Evolutionary conservation across 257 asterid genomes (phyloP), one percentile per base, ranked within the genome.

Genomic region (Nicotiana sylvestris): DNA sequence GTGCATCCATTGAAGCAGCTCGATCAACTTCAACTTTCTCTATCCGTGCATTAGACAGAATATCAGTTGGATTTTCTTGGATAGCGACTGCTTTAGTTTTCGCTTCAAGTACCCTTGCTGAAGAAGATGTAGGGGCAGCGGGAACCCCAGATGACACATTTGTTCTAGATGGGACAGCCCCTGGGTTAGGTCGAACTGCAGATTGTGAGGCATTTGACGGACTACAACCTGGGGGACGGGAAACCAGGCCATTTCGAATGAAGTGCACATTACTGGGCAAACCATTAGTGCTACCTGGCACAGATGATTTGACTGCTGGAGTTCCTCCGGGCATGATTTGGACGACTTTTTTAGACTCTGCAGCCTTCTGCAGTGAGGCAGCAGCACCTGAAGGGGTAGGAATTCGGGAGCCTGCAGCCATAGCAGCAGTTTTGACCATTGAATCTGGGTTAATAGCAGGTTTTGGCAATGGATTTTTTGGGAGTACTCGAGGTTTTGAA

Each of bases 191-290:
- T 37, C 43, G 76, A 61, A 61, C 74, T 29, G 72, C 61, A 79
- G 33, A 30, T 39, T 39, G 51, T n/a, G 78, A 33, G 39, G 56
- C 27, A 29, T 57, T 66, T 16, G 49, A 66, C n/a, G 51, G 66
- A 66, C 55, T 3, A 2, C 51, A 43, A 0, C 51, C 29, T 6
- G 53, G 15, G 61, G 78, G 64, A 53, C 21, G 30, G 9, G 66
- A 53, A 18, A 72, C 78, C 64, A 81, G 53, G 76, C 77, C 76
- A 64, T 53, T 66, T 37, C 65, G 91, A 70, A 93, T 91, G 84
- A 89, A 92, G 83, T 91, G 97, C 84, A 95, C 98, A 65, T 93
- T 93, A 81, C 96, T 92, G 21, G 98, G 97, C 81, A 95, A 91
- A 65, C 91, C 90, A 81, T 66, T 87, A 78, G 85, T 39, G 39